Conservation (phyloP, 352 stramenopile genomes). For the Stramenopiles sp. region DNA sequence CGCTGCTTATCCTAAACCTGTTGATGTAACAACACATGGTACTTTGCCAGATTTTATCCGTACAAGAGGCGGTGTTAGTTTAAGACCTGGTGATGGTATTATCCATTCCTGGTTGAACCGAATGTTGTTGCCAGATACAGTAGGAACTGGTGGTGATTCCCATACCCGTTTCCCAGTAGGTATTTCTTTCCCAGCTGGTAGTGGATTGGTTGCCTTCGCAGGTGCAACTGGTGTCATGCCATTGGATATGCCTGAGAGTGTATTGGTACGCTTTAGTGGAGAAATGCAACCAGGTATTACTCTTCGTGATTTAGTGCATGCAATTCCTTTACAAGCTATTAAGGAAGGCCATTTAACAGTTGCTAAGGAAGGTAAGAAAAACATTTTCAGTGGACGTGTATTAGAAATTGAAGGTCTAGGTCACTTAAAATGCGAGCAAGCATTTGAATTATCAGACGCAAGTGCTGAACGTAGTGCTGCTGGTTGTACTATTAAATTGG, state of each 20-base stretch:
- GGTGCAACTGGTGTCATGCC: conserved; percentile 54
- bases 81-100: conserved; percentile 51
- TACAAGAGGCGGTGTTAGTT: conserved; percentile 41
- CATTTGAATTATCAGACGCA: conserved; percentile 51
- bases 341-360: conserved; percentile 45
- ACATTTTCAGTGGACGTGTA: conserved; percentile 50
- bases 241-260: conserved; percentile 52
- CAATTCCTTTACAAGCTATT: conserved; percentile 51
- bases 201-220: conserved; percentile 48
- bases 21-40: conserved; percentile 55
- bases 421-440: conserved; percentile 54
- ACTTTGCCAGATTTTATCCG: conserved; percentile 57
- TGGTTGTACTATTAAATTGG: conserved; percentile 53
- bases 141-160: conserved; percentile 55
- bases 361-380: conserved; percentile 60
- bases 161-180: conserved; percentile 57
- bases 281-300: conserved; percentile 55
- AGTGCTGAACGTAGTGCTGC: conserved; percentile 46
- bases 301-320: conserved; percentile 50
- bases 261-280: conserved; percentile 46
- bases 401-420: conserved; percentile 56
- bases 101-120: conserved; percentile 63
- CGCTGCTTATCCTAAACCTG: conserved; percentile 52
- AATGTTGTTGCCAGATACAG: conserved; percentile 54
- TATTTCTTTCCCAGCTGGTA: conserved; percentile 54